Conservation (phyloP, 1,139 yeast genomes). For the Diutina ranongensis region DNA sequence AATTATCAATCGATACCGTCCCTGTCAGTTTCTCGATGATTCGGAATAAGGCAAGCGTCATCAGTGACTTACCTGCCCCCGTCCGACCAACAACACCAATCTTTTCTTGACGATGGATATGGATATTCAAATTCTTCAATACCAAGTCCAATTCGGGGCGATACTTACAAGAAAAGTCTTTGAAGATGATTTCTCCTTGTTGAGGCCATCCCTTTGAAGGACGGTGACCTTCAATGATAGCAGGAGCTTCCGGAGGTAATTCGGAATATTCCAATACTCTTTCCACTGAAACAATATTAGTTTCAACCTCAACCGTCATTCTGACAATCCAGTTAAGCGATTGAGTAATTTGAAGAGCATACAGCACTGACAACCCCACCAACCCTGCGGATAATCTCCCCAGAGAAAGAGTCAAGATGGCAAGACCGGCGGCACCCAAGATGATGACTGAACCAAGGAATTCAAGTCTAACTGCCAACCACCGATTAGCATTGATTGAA, state of each 20-base stretch:
- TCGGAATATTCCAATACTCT: slow-evolving; percentile 80
- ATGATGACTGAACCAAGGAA: slow-evolving; percentile 82
- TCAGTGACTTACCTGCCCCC: slow-evolving; percentile 93
- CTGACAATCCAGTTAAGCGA: slow-evolving; percentile 94
- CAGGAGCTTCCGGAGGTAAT: slow-evolving; percentile 75
- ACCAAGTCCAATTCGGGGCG: slow-evolving; percentile 79
- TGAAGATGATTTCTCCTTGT: slow-evolving; percentile 59
- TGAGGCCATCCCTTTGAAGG: slow-evolving; percentile 70
- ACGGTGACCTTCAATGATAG: slow-evolving; percentile 52
- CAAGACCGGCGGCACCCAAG: slow-evolving; percentile 72
- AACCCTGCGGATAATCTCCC: slow-evolving; percentile 77
- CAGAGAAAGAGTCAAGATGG: slow-evolving; percentile 54
- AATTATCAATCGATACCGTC: slow-evolving; percentile 57
- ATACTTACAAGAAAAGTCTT: slow-evolving; percentile 72
- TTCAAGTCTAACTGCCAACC: slow-evolving; percentile 93
- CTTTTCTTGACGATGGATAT: slow-evolving; percentile 69
- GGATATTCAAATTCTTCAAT: slow-evolving; percentile 56
- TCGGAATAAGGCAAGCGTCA: slow-evolving; percentile 82
- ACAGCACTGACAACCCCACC: slow-evolving; percentile 87
- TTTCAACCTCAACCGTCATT: slow-evolving; percentile 96
- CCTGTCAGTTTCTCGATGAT: slow-evolving; percentile 77
- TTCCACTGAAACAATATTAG: slow-evolving; percentile 93
- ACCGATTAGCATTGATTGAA: slow-evolving; percentile 85
- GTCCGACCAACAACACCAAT: slow-evolving; percentile 94
- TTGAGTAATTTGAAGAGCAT: slow-evolving; percentile 87